Conservation (phyloP, 331 rosid genomes). For the Spiraea crenata region DNA sequence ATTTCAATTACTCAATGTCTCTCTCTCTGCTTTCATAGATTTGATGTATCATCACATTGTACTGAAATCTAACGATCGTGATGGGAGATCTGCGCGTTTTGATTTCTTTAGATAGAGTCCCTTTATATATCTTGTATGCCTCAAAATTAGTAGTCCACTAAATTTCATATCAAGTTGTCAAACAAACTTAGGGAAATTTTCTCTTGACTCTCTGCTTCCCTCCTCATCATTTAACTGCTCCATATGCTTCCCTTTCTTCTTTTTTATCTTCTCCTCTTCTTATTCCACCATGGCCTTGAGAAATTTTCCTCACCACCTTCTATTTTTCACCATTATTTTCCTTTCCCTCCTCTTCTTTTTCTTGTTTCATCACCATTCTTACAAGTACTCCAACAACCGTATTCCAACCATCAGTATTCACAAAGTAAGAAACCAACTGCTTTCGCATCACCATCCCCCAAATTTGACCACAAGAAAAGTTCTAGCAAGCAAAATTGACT, state of each 20-base stretch:
- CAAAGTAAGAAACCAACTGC: constrained; percentile 5
- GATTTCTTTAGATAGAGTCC: no score
- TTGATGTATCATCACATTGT: no score
- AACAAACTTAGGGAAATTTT: not conserved
- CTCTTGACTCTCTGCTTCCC: constrained; percentile 15
- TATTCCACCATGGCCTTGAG: constrained; percentile 69
- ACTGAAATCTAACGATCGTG: no score
- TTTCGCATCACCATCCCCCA: constrained; percentile 17
- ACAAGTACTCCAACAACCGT: constrained; percentile 38
- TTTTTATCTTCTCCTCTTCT: constrained; percentile 33
- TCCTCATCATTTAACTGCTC: constrained; percentile 31
- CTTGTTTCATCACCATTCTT: constrained; percentile 51
- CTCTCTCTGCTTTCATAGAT: no score
- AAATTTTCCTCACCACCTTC: constrained; percentile 31
- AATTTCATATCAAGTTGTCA: constrained; percentile 24
- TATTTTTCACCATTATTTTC: constrained; percentile 47
- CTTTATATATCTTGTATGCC: no score
- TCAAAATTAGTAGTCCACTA: not conserved
- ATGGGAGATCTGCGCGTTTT: no score
- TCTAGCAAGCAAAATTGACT: constrained; percentile 66
- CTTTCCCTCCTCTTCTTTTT: constrained; percentile 48
- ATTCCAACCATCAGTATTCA: constrained; percentile 23
- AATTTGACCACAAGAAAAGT: constrained; percentile 55
- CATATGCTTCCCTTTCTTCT: constrained; percentile 47
- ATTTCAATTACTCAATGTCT: constrained; percentile 27